Percentiles rank a stretch among this genome's conserved stretches.
These are phyloP conservation scores for Pichia deserticola DNA, from an alignment of 805 yeast species.

Conservation along the genomic window DNA sequence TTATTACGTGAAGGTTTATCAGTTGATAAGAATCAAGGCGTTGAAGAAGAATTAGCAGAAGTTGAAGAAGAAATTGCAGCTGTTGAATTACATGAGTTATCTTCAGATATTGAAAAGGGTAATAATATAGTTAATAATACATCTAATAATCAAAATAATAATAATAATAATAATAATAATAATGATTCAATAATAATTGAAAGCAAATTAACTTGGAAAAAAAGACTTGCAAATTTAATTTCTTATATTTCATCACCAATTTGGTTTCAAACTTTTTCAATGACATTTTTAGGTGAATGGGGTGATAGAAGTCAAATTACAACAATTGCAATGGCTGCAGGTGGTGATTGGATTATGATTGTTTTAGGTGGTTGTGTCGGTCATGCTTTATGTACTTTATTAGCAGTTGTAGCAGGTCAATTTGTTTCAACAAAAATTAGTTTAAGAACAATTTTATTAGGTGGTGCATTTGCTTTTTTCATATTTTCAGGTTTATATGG, in stretches of 20 bases:
- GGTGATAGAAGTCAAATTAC: slow-evolving; percentile 98
- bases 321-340: slow-evolving; percentile 98
- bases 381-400: slow-evolving; percentile 77
- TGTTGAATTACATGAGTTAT: slow-evolving; percentile 42
- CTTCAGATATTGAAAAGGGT: slow-evolving; percentile 58
- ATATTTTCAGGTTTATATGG: slow-evolving; percentile 76
- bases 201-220: neutral
- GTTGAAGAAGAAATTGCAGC: slow-evolving; percentile 89
- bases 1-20: slow-evolving; percentile 73
- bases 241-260: slow-evolving; percentile 70
- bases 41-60: slow-evolving; percentile 92
- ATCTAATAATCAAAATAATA: neutral
- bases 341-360: slow-evolving; percentile 83
- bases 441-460: slow-evolving; percentile 84
- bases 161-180: neutral
- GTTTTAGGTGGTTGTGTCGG: slow-evolving; percentile 87
- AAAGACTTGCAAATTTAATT: slow-evolving; percentile 45
- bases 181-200: too few species aligned
- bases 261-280: slow-evolving; percentile 89
- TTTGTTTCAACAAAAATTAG: slow-evolving; percentile 82
- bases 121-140: neutral
- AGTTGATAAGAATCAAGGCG: slow-evolving; percentile 79
- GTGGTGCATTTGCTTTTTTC: slow-evolving; percentile 84
- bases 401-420: slow-evolving; percentile 94
- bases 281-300: slow-evolving; percentile 98